These are phyloP conservation scores for Aspergillus pseudoterreus DNA, from an alignment of 2,329 filamentous ascomycete species.

Conservation along the genomic window DNA sequence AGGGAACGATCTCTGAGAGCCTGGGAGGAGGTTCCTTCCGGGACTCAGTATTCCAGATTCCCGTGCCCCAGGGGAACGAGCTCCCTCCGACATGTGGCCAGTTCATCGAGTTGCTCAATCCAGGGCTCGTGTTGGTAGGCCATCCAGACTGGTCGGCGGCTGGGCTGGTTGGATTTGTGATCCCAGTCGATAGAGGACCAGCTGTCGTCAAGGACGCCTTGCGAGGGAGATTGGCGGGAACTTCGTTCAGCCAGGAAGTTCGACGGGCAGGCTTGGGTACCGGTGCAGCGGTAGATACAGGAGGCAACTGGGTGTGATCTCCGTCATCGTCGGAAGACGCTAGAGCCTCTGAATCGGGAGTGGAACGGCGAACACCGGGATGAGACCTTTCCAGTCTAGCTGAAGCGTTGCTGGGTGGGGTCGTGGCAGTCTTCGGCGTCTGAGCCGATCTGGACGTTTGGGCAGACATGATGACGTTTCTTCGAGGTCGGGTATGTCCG, in stretches of 20 bases:
- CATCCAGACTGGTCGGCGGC: constrained; percentile 59
- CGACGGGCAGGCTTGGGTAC: constrained; percentile 63
- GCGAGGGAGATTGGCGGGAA: constrained; percentile 63
- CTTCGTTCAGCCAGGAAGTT: constrained; percentile 84
- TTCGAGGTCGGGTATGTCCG: neutral
- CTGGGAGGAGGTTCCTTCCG: constrained; percentile 74
- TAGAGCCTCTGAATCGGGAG: constrained; percentile 89
- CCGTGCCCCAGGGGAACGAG: constrained; percentile 68
- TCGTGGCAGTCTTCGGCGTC: constrained; percentile 36
- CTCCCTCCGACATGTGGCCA: constrained; percentile 45
- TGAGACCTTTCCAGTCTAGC: constrained; percentile 72
- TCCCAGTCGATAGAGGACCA: constrained; percentile 71
- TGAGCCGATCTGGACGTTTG: constrained; percentile 24
- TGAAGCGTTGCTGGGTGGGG: constrained; percentile 57
- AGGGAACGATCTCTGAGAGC: constrained; percentile 70
- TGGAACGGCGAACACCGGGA: constrained; percentile 67
- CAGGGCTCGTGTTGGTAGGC: constrained; percentile 35
- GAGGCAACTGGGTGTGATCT: constrained; percentile 59
- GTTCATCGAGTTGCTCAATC: constrained; percentile 37
- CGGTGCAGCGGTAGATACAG: constrained; percentile 48
- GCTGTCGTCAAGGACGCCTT: constrained; percentile 72
- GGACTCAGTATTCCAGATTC: constrained; percentile 74
- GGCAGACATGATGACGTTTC: constrained; percentile 39
- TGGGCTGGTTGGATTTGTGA: constrained; percentile 78
- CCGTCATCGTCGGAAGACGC: constrained; percentile 92